Evolutionary conservation across 257 asterid species (phyloP).

Genomic region (Primulina huaijiensis): DNA sequence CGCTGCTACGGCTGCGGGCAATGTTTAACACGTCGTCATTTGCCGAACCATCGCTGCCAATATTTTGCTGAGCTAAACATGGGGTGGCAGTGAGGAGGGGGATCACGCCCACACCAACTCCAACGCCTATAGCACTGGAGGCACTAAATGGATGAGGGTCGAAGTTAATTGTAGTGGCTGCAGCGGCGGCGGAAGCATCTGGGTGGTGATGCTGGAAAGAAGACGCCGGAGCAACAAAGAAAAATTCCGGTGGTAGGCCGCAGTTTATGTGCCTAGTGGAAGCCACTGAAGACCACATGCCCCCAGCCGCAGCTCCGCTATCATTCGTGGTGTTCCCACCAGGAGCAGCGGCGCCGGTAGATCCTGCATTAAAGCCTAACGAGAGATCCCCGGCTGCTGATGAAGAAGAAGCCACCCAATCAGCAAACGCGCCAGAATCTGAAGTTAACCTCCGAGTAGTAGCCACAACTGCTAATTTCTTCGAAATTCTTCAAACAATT

Average conservation of each 20-base stretch:
- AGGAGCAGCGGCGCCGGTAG: conserved; percentile 27
- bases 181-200: conserved; percentile 25
- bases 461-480: conserved; percentile 58
- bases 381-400: conserved; percentile 68
- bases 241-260: conserved; percentile 58
- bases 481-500: neutral
- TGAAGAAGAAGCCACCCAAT: conserved; percentile 62
- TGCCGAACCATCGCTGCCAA: conserved; percentile 22
- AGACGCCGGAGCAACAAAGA: conserved; percentile 67
- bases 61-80: conserved; percentile 24
- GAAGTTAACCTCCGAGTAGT: conserved; percentile 54
- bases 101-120: conserved; percentile 34
- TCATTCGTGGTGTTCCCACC: conserved; percentile 20
- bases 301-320: conserved; percentile 29
- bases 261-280: conserved; percentile 55
- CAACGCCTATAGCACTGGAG: conserved; percentile 32
- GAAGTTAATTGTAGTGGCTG: conserved; percentile 44
- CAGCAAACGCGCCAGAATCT: conserved; percentile 62
- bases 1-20: conserved; percentile 23
- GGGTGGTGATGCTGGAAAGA: conserved; percentile 42
- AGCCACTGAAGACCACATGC: conserved; percentile 55
- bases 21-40: conserved; percentile 18
- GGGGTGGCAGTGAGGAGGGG: conserved; percentile 61
- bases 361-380: conserved; percentile 68
- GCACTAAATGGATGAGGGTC: conserved; percentile 40